Percentiles rank a stretch among this genome's conserved stretches.
Evolutionary conservation across 352 stramenopile species (phyloP).

Genomic region (Phytophthora brassicae): DNA sequence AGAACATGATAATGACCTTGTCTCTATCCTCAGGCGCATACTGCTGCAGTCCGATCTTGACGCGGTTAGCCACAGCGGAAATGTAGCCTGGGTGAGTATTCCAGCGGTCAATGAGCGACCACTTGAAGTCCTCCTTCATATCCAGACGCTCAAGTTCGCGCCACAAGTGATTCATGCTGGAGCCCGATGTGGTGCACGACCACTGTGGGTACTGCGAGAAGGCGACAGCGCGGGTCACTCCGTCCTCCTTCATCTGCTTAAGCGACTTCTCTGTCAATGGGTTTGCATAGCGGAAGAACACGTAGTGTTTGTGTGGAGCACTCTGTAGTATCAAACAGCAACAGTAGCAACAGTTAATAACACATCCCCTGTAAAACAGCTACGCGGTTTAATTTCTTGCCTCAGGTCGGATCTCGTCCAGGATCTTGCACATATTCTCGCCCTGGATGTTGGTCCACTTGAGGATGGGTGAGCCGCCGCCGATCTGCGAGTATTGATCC

Average conservation of each 20-base stretch:
- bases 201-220: constrained; percentile 98
- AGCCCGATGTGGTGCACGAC: constrained; percentile 97
- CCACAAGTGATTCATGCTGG: constrained; percentile 93
- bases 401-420: constrained; percentile 88
- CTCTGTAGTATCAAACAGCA: constrained; percentile 40
- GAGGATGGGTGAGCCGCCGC: constrained; percentile 96
- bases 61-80: constrained; percentile 90
- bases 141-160: constrained; percentile 82
- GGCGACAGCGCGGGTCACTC: constrained; percentile 95
- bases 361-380: no score
- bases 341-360: constrained; percentile 1
- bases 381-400: no score
- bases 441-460: constrained; percentile 97
- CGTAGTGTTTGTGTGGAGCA: constrained; percentile 94
- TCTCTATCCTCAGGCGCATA: constrained; percentile 91
- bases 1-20: constrained; percentile 91
- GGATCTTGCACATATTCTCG: constrained; percentile 85
- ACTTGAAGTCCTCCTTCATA: constrained; percentile 85
- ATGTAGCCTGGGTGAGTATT: constrained; percentile 97
- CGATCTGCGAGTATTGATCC: constrained; percentile 96
- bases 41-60: constrained; percentile 90
- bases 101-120: constrained; percentile 90
- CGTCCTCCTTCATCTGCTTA: constrained; percentile 93
- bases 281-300: constrained; percentile 98
- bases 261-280: constrained; percentile 97